Base-by-base conservation (phyloP, 495 filamentous ascomycete genomes). In the Tuber magnatum region DNA sequence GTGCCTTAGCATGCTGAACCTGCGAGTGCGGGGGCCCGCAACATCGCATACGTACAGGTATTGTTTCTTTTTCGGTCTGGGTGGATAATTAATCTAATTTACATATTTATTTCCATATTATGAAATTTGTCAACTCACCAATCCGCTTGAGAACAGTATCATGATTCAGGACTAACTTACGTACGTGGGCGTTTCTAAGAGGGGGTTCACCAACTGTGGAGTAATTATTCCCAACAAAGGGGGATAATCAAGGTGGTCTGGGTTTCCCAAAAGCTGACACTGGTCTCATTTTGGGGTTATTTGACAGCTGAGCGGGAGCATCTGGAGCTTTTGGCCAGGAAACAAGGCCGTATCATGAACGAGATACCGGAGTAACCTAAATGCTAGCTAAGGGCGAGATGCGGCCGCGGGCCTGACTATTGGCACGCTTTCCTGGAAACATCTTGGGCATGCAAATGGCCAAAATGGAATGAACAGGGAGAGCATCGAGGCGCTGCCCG, bases 11-110 rank as follows among this genome's bases (percentile, higher is more conserved):
- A 61, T 6, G 51, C 12, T 28, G 51, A 16, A 61, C 32, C n/a
- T 61, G n/a, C 51, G 28, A 5, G 51, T 16, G 51, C 51, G 51
- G 51, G 10, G 51, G 28, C n/a, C 51, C 51, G 51, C 28, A 16
- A 61, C n/a, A 61, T 61, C 51, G 32, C 48, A 51, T n/a, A 51
- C 46, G 10, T 51, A 61, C n/a, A 61, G 51, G 51, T 61, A 61
- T 61, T 61, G 51, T 32, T 61, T 61, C 51, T 61, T 32, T 32
- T 61, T 61, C n/a, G 51, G n/a, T 4, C 51, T 32, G n/a, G 51
- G 51, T 32, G 51, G 51, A 28, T 32, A 61, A 61, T 61, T 61
- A 61, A 61, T 61, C 10, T 61, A 61, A 61, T 61, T 32, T 32
- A 61, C 16, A 32, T 61, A 32, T 61, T 32, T 51, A n/a, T 61